phyloP scores from a whole-genome alignment of 306 rosid genomes.

The Senna tora region DNA sequence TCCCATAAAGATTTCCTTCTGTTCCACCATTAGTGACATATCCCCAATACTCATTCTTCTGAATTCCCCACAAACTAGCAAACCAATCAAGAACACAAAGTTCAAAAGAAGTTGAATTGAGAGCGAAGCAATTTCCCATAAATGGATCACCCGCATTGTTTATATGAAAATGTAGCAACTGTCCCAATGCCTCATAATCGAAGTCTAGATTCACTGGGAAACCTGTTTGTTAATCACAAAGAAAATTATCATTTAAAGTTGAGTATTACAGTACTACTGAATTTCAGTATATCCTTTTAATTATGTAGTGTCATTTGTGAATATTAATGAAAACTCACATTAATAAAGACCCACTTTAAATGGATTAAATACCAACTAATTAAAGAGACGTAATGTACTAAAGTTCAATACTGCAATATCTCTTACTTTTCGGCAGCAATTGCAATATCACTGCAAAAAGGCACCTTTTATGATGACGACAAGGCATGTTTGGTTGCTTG shows the following conservation, averaged over 20 bases:
- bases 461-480: no score
- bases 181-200: slow-evolving; percentile 60
- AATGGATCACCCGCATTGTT: slow-evolving; percentile 74
- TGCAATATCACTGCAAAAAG: no score
- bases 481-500: no score
- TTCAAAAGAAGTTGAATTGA: slow-evolving; percentile 62
- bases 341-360: no score
- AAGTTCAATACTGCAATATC: no score
- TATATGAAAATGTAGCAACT: slow-evolving; percentile 64
- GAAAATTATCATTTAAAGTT: not conserved
- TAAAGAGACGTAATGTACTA: no score
- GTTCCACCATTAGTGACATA: slow-evolving; percentile 66
- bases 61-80: slow-evolving; percentile 65
- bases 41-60: slow-evolving; percentile 60
- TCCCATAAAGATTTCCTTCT: slow-evolving; percentile 15
- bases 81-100: slow-evolving; percentile 71
- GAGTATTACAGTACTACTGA: no score
- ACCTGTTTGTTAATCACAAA: slow-evolving; percentile 26
- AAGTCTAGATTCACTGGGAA: slow-evolving; percentile 66
- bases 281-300: no score
- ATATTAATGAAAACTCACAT: no score
- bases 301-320: no score
- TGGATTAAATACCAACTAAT: no score
- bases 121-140: slow-evolving; percentile 61
- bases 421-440: no score